phyloP scores from a whole-genome alignment of 129 eudicot genomes.

The Lonicera japonica region DNA sequence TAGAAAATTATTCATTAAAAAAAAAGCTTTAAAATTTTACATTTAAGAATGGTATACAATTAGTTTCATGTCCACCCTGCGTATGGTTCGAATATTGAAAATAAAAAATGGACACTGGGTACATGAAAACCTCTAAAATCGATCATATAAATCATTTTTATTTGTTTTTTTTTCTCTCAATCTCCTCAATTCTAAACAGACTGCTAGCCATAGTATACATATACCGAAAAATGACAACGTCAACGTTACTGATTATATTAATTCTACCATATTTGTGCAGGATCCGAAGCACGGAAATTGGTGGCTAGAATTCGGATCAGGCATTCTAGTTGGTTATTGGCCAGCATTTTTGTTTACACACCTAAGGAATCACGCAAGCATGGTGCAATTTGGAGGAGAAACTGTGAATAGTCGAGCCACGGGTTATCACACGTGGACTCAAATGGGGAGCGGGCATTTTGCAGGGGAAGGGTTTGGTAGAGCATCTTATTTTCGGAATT shows the following conservation, averaged over 20 bases:
- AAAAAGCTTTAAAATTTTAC: too few relatives aligned
- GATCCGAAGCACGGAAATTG: slow-evolving; percentile 97
- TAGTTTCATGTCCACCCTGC: too few relatives aligned
- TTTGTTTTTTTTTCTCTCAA: too few relatives aligned
- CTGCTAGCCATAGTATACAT: too few relatives aligned
- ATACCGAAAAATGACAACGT: not conserved
- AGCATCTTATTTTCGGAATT: slow-evolving; percentile 75
- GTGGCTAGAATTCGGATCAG: slow-evolving; percentile 92
- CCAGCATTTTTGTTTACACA: slow-evolving; percentile 79
- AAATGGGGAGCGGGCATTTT: slow-evolving; percentile 99
- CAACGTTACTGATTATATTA: not conserved
- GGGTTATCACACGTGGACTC: slow-evolving; percentile 66
- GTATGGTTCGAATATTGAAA: too few relatives aligned
- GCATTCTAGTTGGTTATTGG: slow-evolving; percentile 87
- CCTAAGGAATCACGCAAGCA: slow-evolving; percentile 66
- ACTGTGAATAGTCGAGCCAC: slow-evolving; percentile 45
- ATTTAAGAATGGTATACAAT: too few relatives aligned
- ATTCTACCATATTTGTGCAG: slow-evolving; percentile 20
- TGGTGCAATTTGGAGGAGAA: slow-evolving; percentile 95
- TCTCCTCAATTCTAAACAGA: too few relatives aligned
- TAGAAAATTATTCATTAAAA: too few relatives aligned
- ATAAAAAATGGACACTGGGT: too few relatives aligned
- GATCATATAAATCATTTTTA: too few relatives aligned
- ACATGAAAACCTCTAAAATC: too few relatives aligned
- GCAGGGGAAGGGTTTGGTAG: slow-evolving; percentile 76